Percentiles rank a stretch among this genome's conserved stretches.
phyloP scores from a whole-genome alignment of 306 rosid genomes.

The Quillaja saponaria region DNA sequence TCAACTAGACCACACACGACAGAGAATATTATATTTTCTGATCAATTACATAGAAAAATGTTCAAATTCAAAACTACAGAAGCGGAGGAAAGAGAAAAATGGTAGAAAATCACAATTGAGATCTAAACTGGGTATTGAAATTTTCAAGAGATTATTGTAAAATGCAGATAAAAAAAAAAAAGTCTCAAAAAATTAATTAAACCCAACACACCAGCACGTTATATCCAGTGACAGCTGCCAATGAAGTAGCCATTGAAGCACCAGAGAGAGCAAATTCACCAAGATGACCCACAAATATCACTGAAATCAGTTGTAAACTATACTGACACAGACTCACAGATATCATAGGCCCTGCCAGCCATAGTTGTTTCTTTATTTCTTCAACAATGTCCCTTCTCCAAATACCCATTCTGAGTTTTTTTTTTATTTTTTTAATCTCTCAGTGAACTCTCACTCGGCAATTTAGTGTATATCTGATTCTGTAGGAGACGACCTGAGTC shows the following conservation, averaged over 20 bases:
- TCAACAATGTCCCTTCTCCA: slow-evolving; percentile 10
- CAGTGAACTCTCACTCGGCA: no score
- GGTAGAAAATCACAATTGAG: no score
- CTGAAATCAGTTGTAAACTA: slow-evolving; percentile 31
- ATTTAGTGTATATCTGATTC: no score
- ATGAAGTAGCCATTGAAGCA: slow-evolving; percentile 35
- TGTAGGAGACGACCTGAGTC: no score
- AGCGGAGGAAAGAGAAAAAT: no score
- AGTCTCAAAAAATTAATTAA: background rate
- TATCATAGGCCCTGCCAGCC: slow-evolving; percentile 38
- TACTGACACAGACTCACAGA: slow-evolving; percentile 28
- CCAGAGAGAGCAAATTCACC: slow-evolving; percentile 36
- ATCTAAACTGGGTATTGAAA: no score
- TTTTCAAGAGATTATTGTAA: no score
- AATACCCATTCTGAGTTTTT: background rate
- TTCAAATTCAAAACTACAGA: no score
- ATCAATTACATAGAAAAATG: no score
- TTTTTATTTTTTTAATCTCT: no score
- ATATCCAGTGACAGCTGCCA: slow-evolving; percentile 37
- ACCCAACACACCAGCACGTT: slow-evolving; percentile 26
- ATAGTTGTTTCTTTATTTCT: slow-evolving; percentile 33
- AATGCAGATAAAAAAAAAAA: background rate
- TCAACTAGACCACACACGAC: no score
- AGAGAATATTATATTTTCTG: no score
- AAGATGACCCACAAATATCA: slow-evolving; percentile 44